Percentiles rank a stretch among this genome's conserved stretches.
These are phyloP conservation scores for Priceomyces medius DNA, from an alignment of 805 yeast species.

Conservation along the genomic window DNA sequence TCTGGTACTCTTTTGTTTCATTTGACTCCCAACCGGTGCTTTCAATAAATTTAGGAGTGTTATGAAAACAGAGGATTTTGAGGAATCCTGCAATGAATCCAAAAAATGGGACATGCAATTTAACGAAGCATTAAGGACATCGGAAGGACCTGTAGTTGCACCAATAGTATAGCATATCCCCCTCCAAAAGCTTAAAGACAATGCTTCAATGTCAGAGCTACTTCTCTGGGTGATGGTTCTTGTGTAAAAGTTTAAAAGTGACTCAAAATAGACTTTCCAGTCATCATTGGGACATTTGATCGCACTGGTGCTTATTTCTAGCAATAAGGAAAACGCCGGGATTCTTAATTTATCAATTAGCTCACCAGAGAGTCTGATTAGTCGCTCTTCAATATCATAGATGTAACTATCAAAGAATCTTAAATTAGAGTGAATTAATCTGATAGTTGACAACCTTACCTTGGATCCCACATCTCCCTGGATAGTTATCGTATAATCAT, in stretches of 20 bases:
- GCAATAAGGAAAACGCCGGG: conserved; percentile 40
- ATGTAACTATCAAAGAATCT: conserved; percentile 5
- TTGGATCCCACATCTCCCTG: conserved; percentile 93
- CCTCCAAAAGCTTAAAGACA: conserved; percentile 47
- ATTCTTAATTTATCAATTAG: conserved; percentile 54
- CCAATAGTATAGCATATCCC: conserved; percentile 59
- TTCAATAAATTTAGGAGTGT: conserved; percentile 19
- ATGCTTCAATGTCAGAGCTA: conserved; percentile 9
- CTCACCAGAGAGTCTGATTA: conserved; percentile 63
- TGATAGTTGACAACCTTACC: conserved; percentile 54
- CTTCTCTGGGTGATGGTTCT: conserved; percentile 4
- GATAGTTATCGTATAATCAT: conserved; percentile 74
- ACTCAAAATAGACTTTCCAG: conserved; percentile 18
- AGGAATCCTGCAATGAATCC: conserved; percentile 18
- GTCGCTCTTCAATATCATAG: conserved; percentile 24
- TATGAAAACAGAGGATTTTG: conserved; percentile 11
- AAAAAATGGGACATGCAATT: conserved; percentile 33
- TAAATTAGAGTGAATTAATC: conserved; percentile 32
- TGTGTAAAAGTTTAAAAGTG: conserved; percentile 20
- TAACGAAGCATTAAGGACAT: conserved; percentile 44
- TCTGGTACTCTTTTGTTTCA: conserved; percentile 13
- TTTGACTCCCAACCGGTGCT: conserved; percentile 11
- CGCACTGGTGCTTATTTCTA: conserved; percentile 14
- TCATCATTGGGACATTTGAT: neutral
- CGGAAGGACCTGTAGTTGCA: conserved; percentile 49